phyloP scores from a whole-genome alignment of 2,329 filamentous ascomycete genomes.

The Colletotrichum lentis region DNA sequence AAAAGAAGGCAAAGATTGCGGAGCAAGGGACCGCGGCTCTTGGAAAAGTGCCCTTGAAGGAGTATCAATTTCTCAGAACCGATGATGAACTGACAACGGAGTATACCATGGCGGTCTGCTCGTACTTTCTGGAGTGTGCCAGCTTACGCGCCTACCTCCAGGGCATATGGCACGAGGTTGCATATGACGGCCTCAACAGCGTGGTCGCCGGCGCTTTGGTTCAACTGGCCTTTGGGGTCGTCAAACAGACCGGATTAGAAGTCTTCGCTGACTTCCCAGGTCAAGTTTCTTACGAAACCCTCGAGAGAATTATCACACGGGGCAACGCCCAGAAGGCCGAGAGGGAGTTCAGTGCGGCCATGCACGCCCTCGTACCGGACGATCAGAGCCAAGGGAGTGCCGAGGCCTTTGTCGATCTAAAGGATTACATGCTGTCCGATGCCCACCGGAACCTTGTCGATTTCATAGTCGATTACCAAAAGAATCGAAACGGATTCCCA shows the following conservation, averaged over 20 bases:
- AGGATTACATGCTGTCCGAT: slow-evolving; percentile 55
- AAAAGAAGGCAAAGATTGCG: slow-evolving; percentile 42
- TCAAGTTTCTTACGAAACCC: slow-evolving; percentile 53
- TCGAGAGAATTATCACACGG: slow-evolving; percentile 52
- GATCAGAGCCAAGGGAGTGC: slow-evolving; percentile 32
- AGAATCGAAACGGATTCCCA: slow-evolving; percentile 55
- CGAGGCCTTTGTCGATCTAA: slow-evolving; percentile 47
- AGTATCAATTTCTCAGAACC: slow-evolving; percentile 54
- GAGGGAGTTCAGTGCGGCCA: slow-evolving; percentile 40
- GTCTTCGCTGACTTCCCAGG: slow-evolving; percentile 58
- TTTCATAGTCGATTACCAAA: slow-evolving; percentile 57
- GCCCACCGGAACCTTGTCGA: slow-evolving; percentile 54
- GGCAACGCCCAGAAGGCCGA: slow-evolving; percentile 48
- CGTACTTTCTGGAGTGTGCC: slow-evolving; percentile 49
- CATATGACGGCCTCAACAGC: slow-evolving; percentile 55
- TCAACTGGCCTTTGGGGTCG: slow-evolving; percentile 52
- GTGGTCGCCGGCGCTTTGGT: slow-evolving; percentile 55
- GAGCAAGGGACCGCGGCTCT: slow-evolving; percentile 39
- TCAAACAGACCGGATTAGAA: slow-evolving; percentile 48
- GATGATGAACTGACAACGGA: slow-evolving; percentile 49
- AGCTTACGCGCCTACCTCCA: slow-evolving; percentile 53
- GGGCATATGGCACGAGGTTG: slow-evolving; percentile 53
- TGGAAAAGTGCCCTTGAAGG: slow-evolving; percentile 54
- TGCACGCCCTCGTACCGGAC: slow-evolving; percentile 6
- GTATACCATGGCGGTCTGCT: slow-evolving; percentile 55